phyloP scores from a whole-genome alignment of 2,329 filamentous ascomycete species.

The Ceratocystis alfenasii region DNA sequence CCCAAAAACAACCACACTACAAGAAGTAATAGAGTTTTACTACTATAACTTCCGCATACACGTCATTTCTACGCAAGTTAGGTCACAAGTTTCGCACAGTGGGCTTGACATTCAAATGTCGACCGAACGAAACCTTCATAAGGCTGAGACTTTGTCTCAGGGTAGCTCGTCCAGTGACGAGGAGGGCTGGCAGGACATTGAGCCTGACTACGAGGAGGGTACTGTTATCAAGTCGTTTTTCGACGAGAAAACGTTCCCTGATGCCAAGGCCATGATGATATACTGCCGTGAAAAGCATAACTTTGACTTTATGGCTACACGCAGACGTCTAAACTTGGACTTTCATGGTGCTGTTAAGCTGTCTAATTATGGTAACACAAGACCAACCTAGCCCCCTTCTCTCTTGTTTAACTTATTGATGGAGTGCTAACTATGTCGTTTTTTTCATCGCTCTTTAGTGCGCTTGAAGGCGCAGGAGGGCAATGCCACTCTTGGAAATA shows the following conservation, averaged over 20 bases:
- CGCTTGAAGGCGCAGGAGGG: constrained; percentile 38
- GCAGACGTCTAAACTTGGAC: constrained; percentile 49
- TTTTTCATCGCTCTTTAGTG: constrained; percentile 29
- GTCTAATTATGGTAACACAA: constrained; percentile 50
- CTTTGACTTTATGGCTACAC: constrained; percentile 54
- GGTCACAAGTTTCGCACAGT: neutral
- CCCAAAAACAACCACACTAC: neutral
- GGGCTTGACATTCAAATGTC: constrained; percentile 8
- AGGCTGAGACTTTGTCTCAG: constrained; percentile 15
- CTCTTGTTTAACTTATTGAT: neutral
- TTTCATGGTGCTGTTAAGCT: constrained; percentile 64
- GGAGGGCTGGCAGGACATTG: constrained; percentile 42
- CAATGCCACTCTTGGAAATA: constrained; percentile 41
- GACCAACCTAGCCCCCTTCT: neutral
- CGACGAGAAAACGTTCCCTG: constrained; percentile 52
- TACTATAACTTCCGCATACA: neutral
- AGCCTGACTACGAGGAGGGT: constrained; percentile 51
- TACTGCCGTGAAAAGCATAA: constrained; percentile 54
- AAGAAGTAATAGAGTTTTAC: neutral
- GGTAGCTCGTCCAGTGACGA: constrained; percentile 30
- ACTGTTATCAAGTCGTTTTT: constrained; percentile 56
- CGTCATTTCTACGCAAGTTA: neutral
- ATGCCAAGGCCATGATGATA: constrained; percentile 52
- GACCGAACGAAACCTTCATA: constrained; percentile 15
- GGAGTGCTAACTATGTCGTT: neutral